Evolutionary conservation across 352 stramenopile genomes (phyloP).

Genomic region (Pythium rhizo-oryzae): DNA sequence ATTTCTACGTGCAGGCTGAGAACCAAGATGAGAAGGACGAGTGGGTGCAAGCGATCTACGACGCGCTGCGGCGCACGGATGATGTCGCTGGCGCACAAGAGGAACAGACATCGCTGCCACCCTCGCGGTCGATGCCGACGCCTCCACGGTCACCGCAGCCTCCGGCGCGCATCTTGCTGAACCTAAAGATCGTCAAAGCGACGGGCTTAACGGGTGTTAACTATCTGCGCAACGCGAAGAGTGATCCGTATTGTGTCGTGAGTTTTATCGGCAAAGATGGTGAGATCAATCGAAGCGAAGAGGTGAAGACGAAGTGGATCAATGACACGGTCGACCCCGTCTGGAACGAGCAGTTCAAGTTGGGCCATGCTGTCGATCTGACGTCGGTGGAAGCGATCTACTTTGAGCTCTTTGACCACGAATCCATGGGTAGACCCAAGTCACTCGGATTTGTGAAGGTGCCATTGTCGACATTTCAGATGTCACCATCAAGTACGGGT

Average conservation of each 20-base stretch:
- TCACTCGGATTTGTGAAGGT: constrained; percentile 62
- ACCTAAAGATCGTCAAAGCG: constrained; percentile 56
- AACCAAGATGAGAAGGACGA: constrained; percentile 65
- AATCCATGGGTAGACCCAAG: constrained; percentile 51
- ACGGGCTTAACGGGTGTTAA: constrained; percentile 56
- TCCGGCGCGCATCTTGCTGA: constrained; percentile 43
- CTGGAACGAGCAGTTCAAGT: constrained; percentile 57
- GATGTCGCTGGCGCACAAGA: constrained; percentile 26
- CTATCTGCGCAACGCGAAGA: constrained; percentile 50
- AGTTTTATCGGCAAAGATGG: constrained; percentile 67
- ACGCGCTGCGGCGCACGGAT: constrained; percentile 44
- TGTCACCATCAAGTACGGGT: constrained; percentile 57
- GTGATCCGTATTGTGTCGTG: constrained; percentile 73
- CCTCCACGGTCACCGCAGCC: constrained; percentile 24
- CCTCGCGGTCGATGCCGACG: neutral
- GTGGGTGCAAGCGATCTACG: constrained; percentile 62
- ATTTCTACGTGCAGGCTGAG: constrained; percentile 67
- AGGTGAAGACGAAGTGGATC: constrained; percentile 57
- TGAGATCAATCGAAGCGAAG: constrained; percentile 52
- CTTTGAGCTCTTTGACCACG: constrained; percentile 67
- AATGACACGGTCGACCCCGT: constrained; percentile 49
- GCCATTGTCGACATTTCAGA: constrained; percentile 61
- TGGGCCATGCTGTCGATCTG: constrained; percentile 58
- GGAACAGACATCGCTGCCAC: neutral
- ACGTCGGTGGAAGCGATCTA: constrained; percentile 53